These are phyloP conservation scores for Phytophthora cactorum DNA, from an alignment of 352 stramenopile genomes.

Conservation along the genomic window DNA sequence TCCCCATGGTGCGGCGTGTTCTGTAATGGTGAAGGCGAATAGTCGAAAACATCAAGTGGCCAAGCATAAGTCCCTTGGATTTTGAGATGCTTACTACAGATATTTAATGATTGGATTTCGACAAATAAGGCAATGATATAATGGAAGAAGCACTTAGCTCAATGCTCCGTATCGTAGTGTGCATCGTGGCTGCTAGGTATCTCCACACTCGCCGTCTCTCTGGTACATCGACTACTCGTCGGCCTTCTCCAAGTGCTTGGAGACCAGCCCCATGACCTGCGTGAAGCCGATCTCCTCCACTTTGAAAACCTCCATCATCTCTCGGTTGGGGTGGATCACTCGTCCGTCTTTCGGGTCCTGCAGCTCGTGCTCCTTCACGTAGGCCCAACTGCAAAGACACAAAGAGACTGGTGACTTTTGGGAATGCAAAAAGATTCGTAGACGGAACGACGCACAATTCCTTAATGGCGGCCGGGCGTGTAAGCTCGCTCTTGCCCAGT, in stretches of 20 bases:
- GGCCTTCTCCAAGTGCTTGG: conserved; percentile 70
- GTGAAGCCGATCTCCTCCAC: conserved; percentile 78
- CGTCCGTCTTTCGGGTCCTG: conserved; percentile 74
- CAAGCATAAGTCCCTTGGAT: too few relatives aligned
- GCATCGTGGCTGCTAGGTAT: background rate
- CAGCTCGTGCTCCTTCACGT: conserved; percentile 80
- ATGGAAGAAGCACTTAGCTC: background rate
- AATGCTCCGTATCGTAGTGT: background rate
- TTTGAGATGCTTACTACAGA: too few relatives aligned
- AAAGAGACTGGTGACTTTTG: background rate
- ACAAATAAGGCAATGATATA: background rate
- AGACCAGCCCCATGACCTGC: conserved; percentile 73
- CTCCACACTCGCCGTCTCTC: background rate
- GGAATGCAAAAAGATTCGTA: background rate
- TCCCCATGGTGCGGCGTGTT: too few relatives aligned
- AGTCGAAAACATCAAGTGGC: too few relatives aligned
- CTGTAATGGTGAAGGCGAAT: too few relatives aligned
- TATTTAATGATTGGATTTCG: background rate
- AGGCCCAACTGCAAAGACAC: conserved; percentile 58
- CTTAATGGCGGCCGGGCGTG: conserved; percentile 70
- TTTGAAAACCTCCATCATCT: conserved; percentile 72
- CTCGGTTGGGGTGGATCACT: conserved; percentile 69
- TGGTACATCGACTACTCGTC: conserved; percentile 4
- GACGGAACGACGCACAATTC: conserved; percentile 68
- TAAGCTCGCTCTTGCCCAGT: conserved; percentile 74